A percentile compares a stretch with the other conserved stretches of the same genome.
phyloP scores from a whole-genome alignment of 345 rosid genomes.

The Corchorus olitorius region DNA sequence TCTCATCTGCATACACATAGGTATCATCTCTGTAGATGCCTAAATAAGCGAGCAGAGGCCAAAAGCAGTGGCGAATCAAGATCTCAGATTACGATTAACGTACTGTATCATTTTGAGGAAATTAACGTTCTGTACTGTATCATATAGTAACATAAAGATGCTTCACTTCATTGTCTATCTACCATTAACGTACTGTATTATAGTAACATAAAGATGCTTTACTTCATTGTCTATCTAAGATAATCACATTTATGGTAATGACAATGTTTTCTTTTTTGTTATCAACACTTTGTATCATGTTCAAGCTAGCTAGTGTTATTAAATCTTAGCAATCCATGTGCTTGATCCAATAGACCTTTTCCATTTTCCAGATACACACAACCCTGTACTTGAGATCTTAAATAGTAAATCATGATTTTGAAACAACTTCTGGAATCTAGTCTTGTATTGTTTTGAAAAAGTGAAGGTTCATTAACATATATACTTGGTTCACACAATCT shows the following conservation, averaged over 20 bases:
- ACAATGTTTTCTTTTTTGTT: neutral
- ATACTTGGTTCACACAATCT: too few species aligned
- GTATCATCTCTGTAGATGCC: neutral
- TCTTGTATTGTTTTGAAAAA: too few species aligned
- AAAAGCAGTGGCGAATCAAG: neutral
- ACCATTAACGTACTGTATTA: too few species aligned
- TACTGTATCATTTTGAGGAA: neutral
- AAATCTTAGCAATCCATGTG: neutral
- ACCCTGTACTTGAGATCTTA: too few species aligned
- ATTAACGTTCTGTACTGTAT: too few species aligned
- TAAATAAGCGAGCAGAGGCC: neutral
- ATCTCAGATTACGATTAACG: neutral
- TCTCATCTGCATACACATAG: neutral
- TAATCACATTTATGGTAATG: conserved; percentile 1
- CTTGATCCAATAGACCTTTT: neutral
- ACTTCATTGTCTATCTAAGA: neutral
- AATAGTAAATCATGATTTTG: too few species aligned
- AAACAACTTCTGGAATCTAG: too few species aligned
- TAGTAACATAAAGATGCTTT: neutral
- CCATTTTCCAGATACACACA: neutral
- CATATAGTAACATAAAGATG: too few species aligned
- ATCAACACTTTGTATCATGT: neutral
- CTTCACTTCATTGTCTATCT: neutral
- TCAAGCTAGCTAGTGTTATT: neutral
- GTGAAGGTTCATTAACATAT: too few species aligned